These are phyloP conservation scores for Turnera subulata DNA, from an alignment of 345 rosid genomes.

Conservation along the genomic window DNA sequence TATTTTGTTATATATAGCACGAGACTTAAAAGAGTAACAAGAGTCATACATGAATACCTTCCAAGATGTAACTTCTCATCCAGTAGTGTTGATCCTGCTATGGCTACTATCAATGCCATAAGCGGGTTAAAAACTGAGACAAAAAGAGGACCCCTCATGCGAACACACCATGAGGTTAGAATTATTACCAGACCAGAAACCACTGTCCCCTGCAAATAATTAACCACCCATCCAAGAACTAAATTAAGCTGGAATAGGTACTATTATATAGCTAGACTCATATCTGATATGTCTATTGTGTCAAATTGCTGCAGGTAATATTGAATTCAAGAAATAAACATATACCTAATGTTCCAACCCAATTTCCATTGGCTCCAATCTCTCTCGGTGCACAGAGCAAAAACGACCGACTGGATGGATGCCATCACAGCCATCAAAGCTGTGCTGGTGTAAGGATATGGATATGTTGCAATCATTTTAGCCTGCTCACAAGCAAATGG, in stretches of 20 bases:
- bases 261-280: too few species aligned
- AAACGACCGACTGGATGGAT: conserved; percentile 21
- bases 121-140: conserved; percentile 28
- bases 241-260: too few species aligned
- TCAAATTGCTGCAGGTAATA: too few species aligned
- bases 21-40: too few species aligned
- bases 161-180: conserved; percentile 15
- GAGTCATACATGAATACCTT: too few species aligned
- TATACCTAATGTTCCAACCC: conserved; percentile 45
- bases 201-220: conserved; percentile 23
- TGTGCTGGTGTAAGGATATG: conserved; percentile 37
- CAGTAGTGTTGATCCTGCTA: conserved; percentile 11
- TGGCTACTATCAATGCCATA: conserved; percentile 19
- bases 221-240: neutral
- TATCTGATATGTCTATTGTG: too few species aligned
- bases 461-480: conserved; percentile 32
- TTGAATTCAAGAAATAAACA: too few species aligned
- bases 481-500: too few species aligned
- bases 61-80: too few species aligned
- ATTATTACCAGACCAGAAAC: conserved; percentile 11
- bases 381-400: conserved; percentile 26
- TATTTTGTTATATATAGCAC: too few species aligned
- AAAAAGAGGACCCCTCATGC: conserved; percentile 27
- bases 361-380: conserved; percentile 39
- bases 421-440: conserved; percentile 42